A percentile compares a stretch with the other conserved stretches of the same genome.
Conservation (phyloP, 2,329 filamentous ascomycete genomes). For the Ceratocystis cubensis region DNA sequence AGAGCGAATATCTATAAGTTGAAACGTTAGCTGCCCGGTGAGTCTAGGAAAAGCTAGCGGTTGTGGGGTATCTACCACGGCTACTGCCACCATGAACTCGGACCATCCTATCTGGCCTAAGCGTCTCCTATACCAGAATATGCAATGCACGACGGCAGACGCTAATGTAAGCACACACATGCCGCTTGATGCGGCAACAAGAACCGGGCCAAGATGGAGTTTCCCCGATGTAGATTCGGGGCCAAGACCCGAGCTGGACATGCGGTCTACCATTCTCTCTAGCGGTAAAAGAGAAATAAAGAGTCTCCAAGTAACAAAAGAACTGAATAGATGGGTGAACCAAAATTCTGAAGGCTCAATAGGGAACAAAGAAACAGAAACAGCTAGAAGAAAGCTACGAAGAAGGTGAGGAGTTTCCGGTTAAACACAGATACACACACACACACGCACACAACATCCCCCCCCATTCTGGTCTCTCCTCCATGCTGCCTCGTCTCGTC, state of each 20-base stretch:
- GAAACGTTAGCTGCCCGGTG: background rate
- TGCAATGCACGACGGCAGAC: constrained; percentile 29
- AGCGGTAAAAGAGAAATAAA: background rate
- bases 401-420: background rate
- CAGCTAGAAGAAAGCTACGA: background rate
- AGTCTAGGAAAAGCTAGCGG: background rate
- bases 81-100: constrained; percentile 28
- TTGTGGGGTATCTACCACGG: background rate
- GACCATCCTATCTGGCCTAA: constrained; percentile 25
- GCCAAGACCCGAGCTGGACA: background rate
- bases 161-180: constrained; percentile 28
- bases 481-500: too few relatives aligned
- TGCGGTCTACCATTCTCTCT: background rate
- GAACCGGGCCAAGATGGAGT: constrained; percentile 27
- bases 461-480: too few relatives aligned
- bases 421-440: too few relatives aligned
- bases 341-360: too few relatives aligned
- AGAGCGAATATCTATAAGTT: background rate
- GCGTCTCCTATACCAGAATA: constrained; percentile 25
- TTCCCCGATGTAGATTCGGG: background rate
- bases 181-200: constrained; percentile 29
- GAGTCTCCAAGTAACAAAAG: background rate
- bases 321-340: background rate
- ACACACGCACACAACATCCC: too few relatives aligned
- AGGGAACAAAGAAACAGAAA: background rate